These are phyloP conservation scores for Somion occarium DNA, from an alignment of 1,284 basidiomycete genomes.

Conservation along the genomic window DNA sequence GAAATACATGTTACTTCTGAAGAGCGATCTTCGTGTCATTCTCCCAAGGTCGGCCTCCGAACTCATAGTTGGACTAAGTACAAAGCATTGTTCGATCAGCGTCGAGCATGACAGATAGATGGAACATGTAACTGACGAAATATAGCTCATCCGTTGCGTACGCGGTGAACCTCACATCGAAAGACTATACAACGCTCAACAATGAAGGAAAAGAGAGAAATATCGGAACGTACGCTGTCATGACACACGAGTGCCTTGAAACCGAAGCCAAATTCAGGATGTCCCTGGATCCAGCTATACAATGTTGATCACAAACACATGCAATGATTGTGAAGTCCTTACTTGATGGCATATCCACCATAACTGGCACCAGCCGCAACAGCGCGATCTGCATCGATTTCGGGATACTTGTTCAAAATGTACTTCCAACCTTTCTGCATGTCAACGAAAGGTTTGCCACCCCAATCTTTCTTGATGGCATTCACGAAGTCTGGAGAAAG, in stretches of 20 bases:
- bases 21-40: slow-evolving; percentile 43
- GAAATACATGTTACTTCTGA: too few relatives aligned
- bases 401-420: slow-evolving; percentile 64
- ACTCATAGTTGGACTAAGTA: slow-evolving; percentile 84
- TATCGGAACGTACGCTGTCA: slow-evolving; percentile 62
- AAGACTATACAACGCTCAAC: slow-evolving; percentile 38
- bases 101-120: too few relatives aligned
- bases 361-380: slow-evolving; percentile 81
- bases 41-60: slow-evolving; percentile 79
- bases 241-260: slow-evolving; percentile 91
- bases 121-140: slow-evolving; percentile 52
- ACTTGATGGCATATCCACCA: slow-evolving; percentile 85
- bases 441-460: slow-evolving; percentile 83
- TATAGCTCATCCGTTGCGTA: slow-evolving; percentile 84
- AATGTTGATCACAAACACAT: too few relatives aligned
- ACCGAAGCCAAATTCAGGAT: slow-evolving; percentile 77
- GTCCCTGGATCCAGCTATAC: slow-evolving; percentile 87
- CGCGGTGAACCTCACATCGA: slow-evolving; percentile 70
- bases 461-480: slow-evolving; percentile 76
- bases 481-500: slow-evolving; percentile 66
- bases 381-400: slow-evolving; percentile 77
- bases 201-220: background rate
- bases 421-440: slow-evolving; percentile 74
- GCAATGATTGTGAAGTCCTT: too few relatives aligned
- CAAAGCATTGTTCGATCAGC: too few relatives aligned